Evolutionary conservation across 179 eudicot genomes (phyloP).

Genomic region (Patellifolia procumbens): DNA sequence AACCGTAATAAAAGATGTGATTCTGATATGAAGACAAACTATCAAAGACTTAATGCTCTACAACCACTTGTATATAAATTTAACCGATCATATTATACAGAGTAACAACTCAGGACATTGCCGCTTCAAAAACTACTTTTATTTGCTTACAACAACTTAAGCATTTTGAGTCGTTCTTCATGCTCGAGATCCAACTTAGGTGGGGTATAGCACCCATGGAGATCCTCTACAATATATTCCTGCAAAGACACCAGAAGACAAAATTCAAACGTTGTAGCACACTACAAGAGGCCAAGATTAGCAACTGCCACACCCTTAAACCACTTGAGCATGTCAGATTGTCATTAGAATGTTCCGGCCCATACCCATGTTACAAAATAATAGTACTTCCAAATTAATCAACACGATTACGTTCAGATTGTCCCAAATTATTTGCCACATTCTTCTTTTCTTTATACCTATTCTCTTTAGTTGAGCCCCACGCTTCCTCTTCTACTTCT

Average conservation of each 20-base stretch:
- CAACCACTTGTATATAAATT: not conserved
- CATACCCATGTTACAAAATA: not conserved
- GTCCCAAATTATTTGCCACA: too few species aligned
- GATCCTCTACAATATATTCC: slow-evolving; percentile 90
- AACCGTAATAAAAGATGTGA: too few species aligned
- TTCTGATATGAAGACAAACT: too few species aligned
- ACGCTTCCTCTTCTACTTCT: too few species aligned
- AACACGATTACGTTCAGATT: too few species aligned
- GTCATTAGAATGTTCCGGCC: not conserved
- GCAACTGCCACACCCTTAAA: not conserved
- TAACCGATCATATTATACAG: not conserved
- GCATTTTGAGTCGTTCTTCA: slow-evolving; percentile 65
- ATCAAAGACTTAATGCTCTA: too few species aligned
- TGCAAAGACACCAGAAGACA: slow-evolving; percentile 30
- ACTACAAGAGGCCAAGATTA: not conserved
- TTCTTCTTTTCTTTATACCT: too few species aligned
- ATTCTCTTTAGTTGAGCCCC: too few species aligned
- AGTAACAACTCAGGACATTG: not conserved
- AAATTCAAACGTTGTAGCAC: not conserved
- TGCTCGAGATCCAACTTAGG: slow-evolving; percentile 73
- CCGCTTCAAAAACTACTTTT: not conserved
- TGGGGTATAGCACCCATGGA: slow-evolving; percentile 68
- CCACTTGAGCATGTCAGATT: not conserved
- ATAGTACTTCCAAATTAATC: too few species aligned
- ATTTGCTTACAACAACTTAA: slow-evolving; percentile 53